These are phyloP conservation scores for Scleroderma bovista DNA, from an alignment of 768 basidiomycete species.

Conservation along the genomic window DNA sequence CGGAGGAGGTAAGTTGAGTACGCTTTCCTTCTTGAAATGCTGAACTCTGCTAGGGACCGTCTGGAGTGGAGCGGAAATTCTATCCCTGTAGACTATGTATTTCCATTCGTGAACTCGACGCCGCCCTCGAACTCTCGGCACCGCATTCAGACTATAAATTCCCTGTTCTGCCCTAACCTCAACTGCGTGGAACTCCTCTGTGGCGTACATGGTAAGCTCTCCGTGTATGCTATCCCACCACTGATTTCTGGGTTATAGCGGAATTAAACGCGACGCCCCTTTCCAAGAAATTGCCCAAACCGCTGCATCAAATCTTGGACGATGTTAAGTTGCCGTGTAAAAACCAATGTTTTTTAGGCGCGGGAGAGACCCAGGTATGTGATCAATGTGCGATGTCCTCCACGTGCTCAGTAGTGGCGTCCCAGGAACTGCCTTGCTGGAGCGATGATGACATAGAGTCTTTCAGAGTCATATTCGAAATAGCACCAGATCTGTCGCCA, in stretches of 20 bases:
- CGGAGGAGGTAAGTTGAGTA: conserved; percentile 16
- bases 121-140: conserved; percentile 14
- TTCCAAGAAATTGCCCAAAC: neutral
- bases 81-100: conserved; percentile 15
- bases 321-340: conserved; percentile 18
- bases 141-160: conserved; percentile 32
- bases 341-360: conserved; percentile 24
- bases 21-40: conserved; percentile 21
- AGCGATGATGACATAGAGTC: conserved; percentile 32
- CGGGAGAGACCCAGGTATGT: conserved; percentile 10
- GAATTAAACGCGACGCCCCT: conserved; percentile 15
- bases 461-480: conserved; percentile 35
- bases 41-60: conserved; percentile 24
- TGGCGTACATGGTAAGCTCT: conserved; percentile 39
- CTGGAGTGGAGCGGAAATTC: conserved; percentile 23
- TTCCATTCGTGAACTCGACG: conserved; percentile 1
- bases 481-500: conserved; percentile 40
- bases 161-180: conserved; percentile 47
- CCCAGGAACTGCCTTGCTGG: conserved; percentile 32
- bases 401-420: neutral
- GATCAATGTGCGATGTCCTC: neutral
- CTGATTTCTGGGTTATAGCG: conserved; percentile 13
- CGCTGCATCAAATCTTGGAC: neutral
- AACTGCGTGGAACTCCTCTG: conserved; percentile 50
- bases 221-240: neutral